Base-by-base conservation (phyloP, 805 yeast genomes). In the Metschnikowia baotianmanensis region DNA sequence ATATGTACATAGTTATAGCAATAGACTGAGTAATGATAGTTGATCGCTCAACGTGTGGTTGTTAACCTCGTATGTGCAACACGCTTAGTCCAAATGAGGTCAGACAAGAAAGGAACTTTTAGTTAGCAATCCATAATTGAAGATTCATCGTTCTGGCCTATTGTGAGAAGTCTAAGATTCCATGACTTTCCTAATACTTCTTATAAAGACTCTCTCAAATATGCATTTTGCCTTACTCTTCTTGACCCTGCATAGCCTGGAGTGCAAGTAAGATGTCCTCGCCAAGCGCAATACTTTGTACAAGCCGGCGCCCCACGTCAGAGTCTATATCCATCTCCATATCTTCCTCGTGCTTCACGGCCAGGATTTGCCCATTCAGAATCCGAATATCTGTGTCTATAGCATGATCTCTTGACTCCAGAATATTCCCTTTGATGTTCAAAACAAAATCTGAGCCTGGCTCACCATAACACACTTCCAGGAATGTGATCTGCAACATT, bases 221-320 rank as follows among this genome's bases (percentile, higher is more conserved):
- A n/a, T n/a, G n/a, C n/a, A n/a, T n/a, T n/a, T n/a, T n/a, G n/a
- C n/a, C n/a, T n/a, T n/a, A n/a, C n/a, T n/a, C n/a, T n/a, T n/a
- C n/a, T n/a, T n/a, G n/a, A n/a, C n/a, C n/a, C n/a, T n/a, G n/a
- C n/a, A 33, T 8, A 31, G 47, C 47, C 30, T 51, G 43, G 15
- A 62, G 43, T 10, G 61, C 50, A 31, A 52, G 47, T 4, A 50
- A 34, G 1, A 67, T 30, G 48, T 66, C 65, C 46, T 69, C 73
- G 3, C 69, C 58, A 5, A 59, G 21, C 16, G 59, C 54, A 23
- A 69, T 56, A 5, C 54, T 57, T 29, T 53, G 51, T 2, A 60
- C 45, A 37, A 67, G 61, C 13, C 36, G 50, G 1, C 34, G 42
- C 11, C 39, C 35, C 17, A 17, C 41, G 10, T 59, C 61, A 15